A percentile compares a stretch with the other conserved stretches of the same genome.
phyloP scores from a whole-genome alignment of 495 filamentous ascomycete genomes.

The Aspergillus panamensis region DNA sequence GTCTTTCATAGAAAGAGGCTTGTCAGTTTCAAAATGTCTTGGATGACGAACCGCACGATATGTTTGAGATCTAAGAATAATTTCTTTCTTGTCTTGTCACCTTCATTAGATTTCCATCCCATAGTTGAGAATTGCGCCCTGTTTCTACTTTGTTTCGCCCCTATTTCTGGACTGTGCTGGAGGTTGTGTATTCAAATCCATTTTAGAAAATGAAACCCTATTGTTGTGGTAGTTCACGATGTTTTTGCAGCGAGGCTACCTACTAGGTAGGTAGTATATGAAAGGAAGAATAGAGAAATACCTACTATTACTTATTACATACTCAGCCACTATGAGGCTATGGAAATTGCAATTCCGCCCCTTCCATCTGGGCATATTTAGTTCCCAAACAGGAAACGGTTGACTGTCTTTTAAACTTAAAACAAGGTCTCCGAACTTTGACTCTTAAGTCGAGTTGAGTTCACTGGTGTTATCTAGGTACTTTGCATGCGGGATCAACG shows the following conservation, averaged over 20 bases:
- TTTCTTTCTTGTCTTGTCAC: background rate
- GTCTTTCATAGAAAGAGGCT: background rate
- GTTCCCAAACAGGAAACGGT: too few species aligned
- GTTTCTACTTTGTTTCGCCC: background rate
- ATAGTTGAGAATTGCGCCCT: slow-evolving; percentile 7
- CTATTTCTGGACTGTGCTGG: background rate
- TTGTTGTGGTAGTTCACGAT: background rate
- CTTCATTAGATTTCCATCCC: background rate
- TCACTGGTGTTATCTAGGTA: background rate
- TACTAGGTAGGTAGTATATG: too few species aligned
- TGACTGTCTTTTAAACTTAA: too few species aligned
- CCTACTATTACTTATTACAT: too few species aligned
- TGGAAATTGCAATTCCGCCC: too few species aligned
- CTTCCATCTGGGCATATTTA: too few species aligned
- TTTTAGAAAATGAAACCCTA: background rate
- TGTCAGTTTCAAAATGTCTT: slow-evolving; percentile 11
- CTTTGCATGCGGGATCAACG: background rate
- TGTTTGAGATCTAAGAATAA: slow-evolving; percentile 8
- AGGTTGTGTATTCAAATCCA: background rate
- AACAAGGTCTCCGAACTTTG: background rate
- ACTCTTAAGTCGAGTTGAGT: background rate
- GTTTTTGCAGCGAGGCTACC: too few species aligned
- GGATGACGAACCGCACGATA: background rate
- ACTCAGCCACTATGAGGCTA: too few species aligned
- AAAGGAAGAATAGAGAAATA: too few species aligned